phyloP scores from a whole-genome alignment of 2,329 filamentous ascomycete genomes.

The Talaromyces sp. region DNA sequence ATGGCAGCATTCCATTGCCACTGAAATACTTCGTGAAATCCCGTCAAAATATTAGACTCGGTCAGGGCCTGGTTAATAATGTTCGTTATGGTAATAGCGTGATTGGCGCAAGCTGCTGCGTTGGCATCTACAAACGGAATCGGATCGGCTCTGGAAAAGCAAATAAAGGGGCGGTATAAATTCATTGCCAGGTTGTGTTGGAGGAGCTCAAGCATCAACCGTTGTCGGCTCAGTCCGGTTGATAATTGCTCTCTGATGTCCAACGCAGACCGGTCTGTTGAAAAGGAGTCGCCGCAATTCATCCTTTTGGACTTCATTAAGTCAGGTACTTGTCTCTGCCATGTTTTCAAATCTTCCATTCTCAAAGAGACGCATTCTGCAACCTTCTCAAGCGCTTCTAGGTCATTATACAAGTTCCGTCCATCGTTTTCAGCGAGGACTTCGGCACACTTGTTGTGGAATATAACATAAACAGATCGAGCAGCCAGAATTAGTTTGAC shows the following conservation, averaged over 20 bases:
- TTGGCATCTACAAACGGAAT: background rate
- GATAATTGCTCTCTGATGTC: constrained; percentile 5
- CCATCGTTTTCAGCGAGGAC: background rate
- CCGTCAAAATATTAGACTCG: constrained; percentile 1
- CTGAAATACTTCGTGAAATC: constrained; percentile 7
- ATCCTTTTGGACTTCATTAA: constrained; percentile 5
- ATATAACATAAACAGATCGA: constrained; percentile 1
- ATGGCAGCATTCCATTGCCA: constrained; percentile 11
- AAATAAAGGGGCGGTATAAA: constrained; percentile 9
- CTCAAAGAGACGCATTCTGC: constrained; percentile 1
- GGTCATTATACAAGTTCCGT: background rate
- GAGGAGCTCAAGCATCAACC: constrained; percentile 7
- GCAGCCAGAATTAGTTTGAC: constrained; percentile 4
- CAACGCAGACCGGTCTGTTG: constrained; percentile 6
- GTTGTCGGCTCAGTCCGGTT: constrained; percentile 4
- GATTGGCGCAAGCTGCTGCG: background rate
- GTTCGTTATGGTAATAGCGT: constrained; percentile 9
- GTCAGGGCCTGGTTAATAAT: constrained; percentile 5
- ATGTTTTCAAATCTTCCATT: background rate
- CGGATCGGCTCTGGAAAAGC: background rate
- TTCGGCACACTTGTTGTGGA: constrained; percentile 5
- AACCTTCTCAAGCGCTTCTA: background rate
- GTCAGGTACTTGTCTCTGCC: constrained; percentile 2
- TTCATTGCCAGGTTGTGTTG: constrained; percentile 8
- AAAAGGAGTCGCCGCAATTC: constrained; percentile 4